Base-by-base conservation (phyloP, 805 yeast species). In the Schizosaccharomyces pombe region DNA sequence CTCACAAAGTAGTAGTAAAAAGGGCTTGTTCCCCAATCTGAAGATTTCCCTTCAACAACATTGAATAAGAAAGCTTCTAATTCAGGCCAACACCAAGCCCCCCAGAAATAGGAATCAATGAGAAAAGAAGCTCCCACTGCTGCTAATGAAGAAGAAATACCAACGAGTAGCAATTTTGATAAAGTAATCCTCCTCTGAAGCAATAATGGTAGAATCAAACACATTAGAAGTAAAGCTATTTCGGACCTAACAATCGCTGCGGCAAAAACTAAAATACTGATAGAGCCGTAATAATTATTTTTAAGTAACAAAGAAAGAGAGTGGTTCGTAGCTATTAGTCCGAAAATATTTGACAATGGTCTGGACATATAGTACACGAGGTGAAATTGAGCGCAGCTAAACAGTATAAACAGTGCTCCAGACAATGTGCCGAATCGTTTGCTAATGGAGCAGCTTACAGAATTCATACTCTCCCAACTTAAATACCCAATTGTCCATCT, bases 11-110 rank as follows among this genome's bases (percentile, higher is more conserved):
- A 89, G 0, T 83, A 75, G 37, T 65, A 57, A 60, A 72, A 74
- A 3, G 97, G 94, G 63, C 83, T 87, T 52, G 29, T 73, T 0
- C 96, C 97, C 96, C 96, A 89, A 14, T 77, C 71, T 1, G 74
- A 64, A 1, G 94, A 72, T 43, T 82, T 76, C 1, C 94, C 94
- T 8, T 75, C 65, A n/a, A 86, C 56, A 1, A 84, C 82, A 64
- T 89, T 89, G 68, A 76, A 87, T 12, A 76, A 53, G 61, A 87
- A 79, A 0, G 89, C 76, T 53, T 73, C 74, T 1, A 84, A 55
- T 65, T 87, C 96, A 0, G 97, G 96, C 32, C 83, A 64, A n/a
- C 55, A 67, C 60, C 53, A 31, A 53, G 60, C 12, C 14, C 64
- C 61, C 96, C 96, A 89, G 65, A 85, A 84, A 62, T 74, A 76